Percentiles rank a stretch among this genome's conserved stretches.
Evolutionary conservation across 2,329 filamentous ascomycete species (phyloP).

Genomic region (Curvularia verruculosa): DNA sequence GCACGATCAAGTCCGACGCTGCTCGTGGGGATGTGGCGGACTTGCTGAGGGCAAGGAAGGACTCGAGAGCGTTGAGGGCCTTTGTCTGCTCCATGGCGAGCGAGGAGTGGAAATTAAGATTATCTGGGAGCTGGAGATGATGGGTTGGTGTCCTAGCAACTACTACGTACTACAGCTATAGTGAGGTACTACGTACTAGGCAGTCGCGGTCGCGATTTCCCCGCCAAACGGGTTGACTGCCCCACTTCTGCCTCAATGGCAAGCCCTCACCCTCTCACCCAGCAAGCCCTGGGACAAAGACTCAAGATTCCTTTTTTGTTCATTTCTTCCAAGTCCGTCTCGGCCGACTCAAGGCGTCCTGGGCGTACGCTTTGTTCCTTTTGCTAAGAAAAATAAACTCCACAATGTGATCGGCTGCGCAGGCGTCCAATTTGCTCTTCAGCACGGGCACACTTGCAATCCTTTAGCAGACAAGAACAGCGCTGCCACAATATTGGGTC

Average conservation of each 20-base stretch:
- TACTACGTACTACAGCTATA: no score
- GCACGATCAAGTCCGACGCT: constrained; percentile 81
- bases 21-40: constrained; percentile 83
- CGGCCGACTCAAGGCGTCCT: not conserved
- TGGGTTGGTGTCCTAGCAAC: not conserved
- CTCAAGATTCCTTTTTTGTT: not conserved
- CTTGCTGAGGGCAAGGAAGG: constrained; percentile 88
- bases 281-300: not conserved
- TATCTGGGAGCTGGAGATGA: not conserved
- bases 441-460: not conserved
- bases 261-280: not conserved
- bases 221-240: constrained; percentile 18
- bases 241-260: constrained; percentile 7
- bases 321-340: not conserved
- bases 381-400: not conserved
- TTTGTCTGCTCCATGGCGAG: constrained; percentile 73
- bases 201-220: constrained; percentile 27
- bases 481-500: not conserved
- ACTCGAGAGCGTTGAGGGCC: constrained; percentile 68
- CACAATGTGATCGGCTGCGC: not conserved
- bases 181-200: constrained; percentile 4
- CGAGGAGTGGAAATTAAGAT: not conserved
- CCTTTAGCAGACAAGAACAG: not conserved
- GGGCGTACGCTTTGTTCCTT: not conserved
- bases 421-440: not conserved